Evolutionary conservation across 768 basidiomycete species (phyloP), one percentile per base, ranked within the genome.

Genomic region (Hydnum rufescens): DNA sequence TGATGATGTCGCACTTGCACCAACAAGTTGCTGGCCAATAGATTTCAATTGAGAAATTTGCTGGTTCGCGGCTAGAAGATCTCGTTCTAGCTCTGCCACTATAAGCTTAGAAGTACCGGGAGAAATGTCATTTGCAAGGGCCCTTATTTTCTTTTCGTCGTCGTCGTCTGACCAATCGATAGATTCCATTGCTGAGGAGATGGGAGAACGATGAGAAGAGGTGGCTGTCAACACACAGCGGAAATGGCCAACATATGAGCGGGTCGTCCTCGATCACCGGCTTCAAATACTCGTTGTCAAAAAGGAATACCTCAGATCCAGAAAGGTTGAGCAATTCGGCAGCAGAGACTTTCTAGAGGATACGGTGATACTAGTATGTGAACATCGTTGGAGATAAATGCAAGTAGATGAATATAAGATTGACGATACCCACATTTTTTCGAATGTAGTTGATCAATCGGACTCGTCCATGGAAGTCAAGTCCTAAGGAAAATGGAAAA

Each of bases 241-340:
- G 36, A 4, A 47, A 4, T n/a, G 32, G 3, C 26, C 26, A 6
- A 70, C 82, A 61, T 60, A 95, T 78, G 8, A 95, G 66, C 1
- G 88, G 82, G 62, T 96, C 93, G 59, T 90, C 82, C 60, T 84
- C 79, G 42, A 95, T 58, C 28, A 74, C 76, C 2, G 93, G 93
- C 36, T 75, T 73, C 22, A 97, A 75, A 60, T 86, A 86, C 52
- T 75, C 75, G 60, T 97, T 92, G 4, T 78, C 75, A 8, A 67
- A 62, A 55, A 92, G 75, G 58, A 87, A 73, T 0, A 70, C 51
- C 61, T 86, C 82, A 0, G 65, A 62, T 22, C 77, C 77, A 29
- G 71, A 72, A 52, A 86, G 59, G 42, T 60, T 60, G n/a, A 61
- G 57, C 13, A 76, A 66, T 39, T 71, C 67, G 4, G 62, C 55